These are phyloP conservation scores for Coniophora puteana DNA, from an alignment of 1,284 basidiomycete genomes.

Conservation along the genomic window DNA sequence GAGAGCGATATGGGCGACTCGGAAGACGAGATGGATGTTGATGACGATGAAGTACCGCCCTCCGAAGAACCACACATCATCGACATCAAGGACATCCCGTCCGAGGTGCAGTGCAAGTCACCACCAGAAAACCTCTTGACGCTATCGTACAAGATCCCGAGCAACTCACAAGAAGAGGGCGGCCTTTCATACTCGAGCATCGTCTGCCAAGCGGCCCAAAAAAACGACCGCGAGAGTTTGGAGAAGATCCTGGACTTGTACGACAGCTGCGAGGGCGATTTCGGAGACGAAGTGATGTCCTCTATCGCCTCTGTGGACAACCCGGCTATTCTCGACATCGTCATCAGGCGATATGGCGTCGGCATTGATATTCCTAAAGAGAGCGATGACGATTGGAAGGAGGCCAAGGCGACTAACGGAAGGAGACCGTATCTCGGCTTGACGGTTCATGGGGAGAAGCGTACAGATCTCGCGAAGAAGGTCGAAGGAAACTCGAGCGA, in stretches of 20 bases:
- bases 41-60: conserved; percentile 34
- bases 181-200: conserved; percentile 11
- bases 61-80: conserved; percentile 42
- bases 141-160: conserved; percentile 25
- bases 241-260: conserved; percentile 41
- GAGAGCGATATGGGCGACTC: conserved; percentile 28
- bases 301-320: no score
- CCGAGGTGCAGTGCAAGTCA: conserved; percentile 35
- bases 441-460: no score
- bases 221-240: conserved; percentile 50
- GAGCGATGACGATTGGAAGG: no score
- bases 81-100: conserved; percentile 46
- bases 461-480: no score
- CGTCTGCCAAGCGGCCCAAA: conserved; percentile 33
- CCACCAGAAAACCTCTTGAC: conserved; percentile 35
- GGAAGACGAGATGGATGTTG: conserved; percentile 32
- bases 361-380: no score
- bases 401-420: no score
- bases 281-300: no score
- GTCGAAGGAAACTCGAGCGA: no score
- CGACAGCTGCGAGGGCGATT: no score
- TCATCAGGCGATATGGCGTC: no score
- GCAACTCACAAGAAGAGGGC: conserved; percentile 14
- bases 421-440: no score
- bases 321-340: no score